phyloP scores from a whole-genome alignment of 2,329 filamentous ascomycete species.

The Colletotrichum sublineola region DNA sequence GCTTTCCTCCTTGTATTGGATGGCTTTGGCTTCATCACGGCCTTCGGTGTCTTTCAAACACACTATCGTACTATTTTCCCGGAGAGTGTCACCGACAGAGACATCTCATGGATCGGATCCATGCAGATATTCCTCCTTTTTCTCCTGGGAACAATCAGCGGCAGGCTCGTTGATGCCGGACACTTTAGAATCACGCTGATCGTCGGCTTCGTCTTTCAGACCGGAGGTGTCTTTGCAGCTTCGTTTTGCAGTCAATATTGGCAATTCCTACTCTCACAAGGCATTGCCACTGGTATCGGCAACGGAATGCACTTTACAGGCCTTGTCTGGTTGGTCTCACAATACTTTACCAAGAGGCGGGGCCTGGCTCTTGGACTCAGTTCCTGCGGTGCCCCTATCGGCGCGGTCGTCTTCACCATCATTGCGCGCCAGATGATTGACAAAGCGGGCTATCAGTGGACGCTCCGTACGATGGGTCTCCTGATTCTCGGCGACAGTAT shows the following conservation, averaged over 20 bases:
- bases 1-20: slow-evolving; percentile 58
- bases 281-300: slow-evolving; percentile 65
- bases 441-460: slow-evolving; percentile 68
- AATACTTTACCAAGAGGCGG: slow-evolving; percentile 68
- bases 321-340: slow-evolving; percentile 68
- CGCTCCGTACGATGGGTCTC: slow-evolving; percentile 72
- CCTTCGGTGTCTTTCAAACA: slow-evolving; percentile 60
- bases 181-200: slow-evolving; percentile 56
- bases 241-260: slow-evolving; percentile 59
- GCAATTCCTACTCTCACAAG: slow-evolving; percentile 64
- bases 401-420: slow-evolving; percentile 66
- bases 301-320: slow-evolving; percentile 69
- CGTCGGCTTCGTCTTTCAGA: slow-evolving; percentile 53
- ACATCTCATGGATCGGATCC: slow-evolving; percentile 62
- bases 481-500: slow-evolving; percentile 74
- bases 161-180: slow-evolving; percentile 59
- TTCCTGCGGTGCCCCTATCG: slow-evolving; percentile 67
- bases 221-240: slow-evolving; percentile 61
- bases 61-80: slow-evolving; percentile 54
- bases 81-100: slow-evolving; percentile 50
- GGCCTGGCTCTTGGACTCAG: slow-evolving; percentile 70
- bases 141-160: slow-evolving; percentile 58
- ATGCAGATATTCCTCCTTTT: slow-evolving; percentile 60
- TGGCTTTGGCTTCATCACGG: slow-evolving; percentile 61
- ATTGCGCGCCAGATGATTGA: slow-evolving; percentile 66